Base-by-base conservation (phyloP, 345 rosid genomes). In the Eucalyptus brandiana region DNA sequence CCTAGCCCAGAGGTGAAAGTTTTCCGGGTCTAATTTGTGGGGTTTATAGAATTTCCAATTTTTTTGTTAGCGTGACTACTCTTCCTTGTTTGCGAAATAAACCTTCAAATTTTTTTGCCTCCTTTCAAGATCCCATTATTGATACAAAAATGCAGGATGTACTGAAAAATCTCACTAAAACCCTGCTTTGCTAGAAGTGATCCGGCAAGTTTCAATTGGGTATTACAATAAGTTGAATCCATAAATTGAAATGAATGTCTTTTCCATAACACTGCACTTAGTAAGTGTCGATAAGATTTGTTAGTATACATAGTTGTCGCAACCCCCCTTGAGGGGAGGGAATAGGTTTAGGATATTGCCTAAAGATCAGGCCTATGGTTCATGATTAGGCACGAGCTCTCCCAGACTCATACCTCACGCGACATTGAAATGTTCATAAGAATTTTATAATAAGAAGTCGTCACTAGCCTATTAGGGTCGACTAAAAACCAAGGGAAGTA, bases 321-420 rank as follows among this genome's bases (percentile, higher is more conserved):
- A 6, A 50, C 53, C 53, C 2, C 53, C 6, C 53, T 50, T 19
- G 19, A 16, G 53, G 53, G 19, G 18, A 49, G 18, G 7, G 19
- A 15, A 50, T 50, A 50, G 18, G 19, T 50, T 6, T 50, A 50
- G 53, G 53, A 50, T 50, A 6, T 50, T 15, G 51, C 48, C 48
- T 45, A 45, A 49, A 49, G 18, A 49, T 49, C 7, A 3, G 17
- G 53, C 18, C 18, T 16, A 15, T 50, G 7, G 3, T 50, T 17
- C 53, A 50, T 50, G 3, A 50, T 50, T 50, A 50, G 7, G 53
- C 19, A 16, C 7, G 3, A 50, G 53, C 7, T 50, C 53, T 50
- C 53, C 0, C 19, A 15, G 0, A 16, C 51, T 1, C 7, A 50
- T 50, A 15, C 1, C 7, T 50, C 7, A 1, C 2, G 7, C 18